Evolutionary conservation across 2,329 filamentous ascomycete species (phyloP).

Genomic region (Stylonectria norvegica): DNA sequence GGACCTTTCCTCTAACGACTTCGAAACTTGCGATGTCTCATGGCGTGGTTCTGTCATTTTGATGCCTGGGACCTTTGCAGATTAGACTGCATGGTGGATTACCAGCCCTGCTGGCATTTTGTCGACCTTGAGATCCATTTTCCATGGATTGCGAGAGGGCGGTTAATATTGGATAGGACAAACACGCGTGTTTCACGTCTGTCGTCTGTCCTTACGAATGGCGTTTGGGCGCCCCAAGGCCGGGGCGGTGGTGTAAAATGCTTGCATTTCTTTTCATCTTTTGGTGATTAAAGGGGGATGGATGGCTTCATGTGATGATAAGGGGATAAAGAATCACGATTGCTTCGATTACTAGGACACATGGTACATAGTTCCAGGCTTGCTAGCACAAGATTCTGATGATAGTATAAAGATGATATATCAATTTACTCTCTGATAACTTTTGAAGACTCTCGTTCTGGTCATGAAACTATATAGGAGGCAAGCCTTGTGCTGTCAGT

Average conservation of each 20-base stretch:
- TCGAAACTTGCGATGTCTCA: too few relatives aligned
- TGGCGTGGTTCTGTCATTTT: too few relatives aligned
- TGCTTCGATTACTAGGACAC: slow-evolving; percentile 5
- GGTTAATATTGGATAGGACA: slow-evolving; percentile 13
- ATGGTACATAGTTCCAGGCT: slow-evolving; percentile 10
- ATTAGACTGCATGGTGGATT: too few relatives aligned
- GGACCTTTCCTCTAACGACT: too few relatives aligned
- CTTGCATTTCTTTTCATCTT: slow-evolving; percentile 12
- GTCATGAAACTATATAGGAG: too few relatives aligned
- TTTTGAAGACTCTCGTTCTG: too few relatives aligned
- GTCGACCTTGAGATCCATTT: too few relatives aligned
- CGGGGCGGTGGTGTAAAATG: slow-evolving; percentile 13
- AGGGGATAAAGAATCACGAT: slow-evolving; percentile 4
- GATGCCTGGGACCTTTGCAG: too few relatives aligned
- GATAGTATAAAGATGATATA: background rate
- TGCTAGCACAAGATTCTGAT: slow-evolving; percentile 6
- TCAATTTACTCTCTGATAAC: too few relatives aligned
- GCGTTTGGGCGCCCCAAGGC: slow-evolving; percentile 13
- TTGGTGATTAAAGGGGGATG: slow-evolving; percentile 7
- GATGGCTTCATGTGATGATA: slow-evolving; percentile 6
- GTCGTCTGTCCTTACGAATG: slow-evolving; percentile 6
- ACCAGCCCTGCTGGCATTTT: too few relatives aligned
- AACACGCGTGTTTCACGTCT: slow-evolving; percentile 3
- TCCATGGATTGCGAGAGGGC: too few relatives aligned
- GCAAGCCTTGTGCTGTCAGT: too few relatives aligned